Evolutionary conservation across 257 asterid genomes (phyloP), one percentile per base, ranked within the genome.

Genomic region (Capsicum baccatum): DNA sequence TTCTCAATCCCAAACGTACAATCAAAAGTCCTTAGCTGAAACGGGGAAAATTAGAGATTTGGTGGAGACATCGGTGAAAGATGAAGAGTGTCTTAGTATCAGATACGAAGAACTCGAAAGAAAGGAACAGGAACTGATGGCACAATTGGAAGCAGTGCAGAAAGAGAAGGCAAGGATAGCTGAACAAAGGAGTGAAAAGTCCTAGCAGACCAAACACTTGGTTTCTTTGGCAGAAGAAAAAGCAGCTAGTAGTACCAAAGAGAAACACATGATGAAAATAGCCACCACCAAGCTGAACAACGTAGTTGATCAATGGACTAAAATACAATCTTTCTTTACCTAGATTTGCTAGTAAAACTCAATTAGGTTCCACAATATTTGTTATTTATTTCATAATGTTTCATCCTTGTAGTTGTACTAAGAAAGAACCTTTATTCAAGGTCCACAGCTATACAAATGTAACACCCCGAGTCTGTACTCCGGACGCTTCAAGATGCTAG

Each of bases 191-290:
- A 11, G 14, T 11, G 60, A 81, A 63, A 57, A 39, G 9, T 81
- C 62, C 6, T 47, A 81, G 42, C 76, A 59, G 76, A 81, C 78
- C 7, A 48, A 62, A 62, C 37, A 63, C 12, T 15, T 81, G 54
- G 12, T 21, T 44, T 52, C 78, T 42, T 71, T 81, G 44, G 84
- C 84, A 0, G 84, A 81, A 48, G 78, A 81, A 11, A 54, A 63
- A 70, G 60, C 59, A 3, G 35, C 55, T 13, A 80, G 37, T 39
- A 39, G 44, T 14, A 39, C 42, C 47, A 15, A 60, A 80, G 83
- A 48, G 55, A 3, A 39, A 4, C 44, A 39, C 44, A 3, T 39
- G 44, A 39, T 39, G 44, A 39, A 80, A 58, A 26, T 10, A 59
- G 15, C 54, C 11, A 50, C 13, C 19, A 19, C 68, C 11, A 62